phyloP scores from a whole-genome alignment of 1,284 basidiomycete species.

The Microbotryum scabiosae region DNA sequence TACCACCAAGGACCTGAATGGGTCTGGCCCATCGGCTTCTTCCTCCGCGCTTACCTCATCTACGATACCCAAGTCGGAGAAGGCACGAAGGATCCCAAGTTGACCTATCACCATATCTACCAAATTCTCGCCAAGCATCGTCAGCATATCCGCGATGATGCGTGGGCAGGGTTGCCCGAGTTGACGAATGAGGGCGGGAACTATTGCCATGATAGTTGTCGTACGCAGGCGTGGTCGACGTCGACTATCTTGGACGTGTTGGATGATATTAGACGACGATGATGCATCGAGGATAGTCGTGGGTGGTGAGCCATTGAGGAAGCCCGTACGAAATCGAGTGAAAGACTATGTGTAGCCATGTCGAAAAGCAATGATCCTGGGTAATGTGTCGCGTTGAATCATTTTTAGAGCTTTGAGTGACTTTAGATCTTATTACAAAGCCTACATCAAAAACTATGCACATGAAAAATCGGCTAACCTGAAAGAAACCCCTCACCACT shows the following conservation, averaged over 20 bases:
- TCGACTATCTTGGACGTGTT: conserved; percentile 80
- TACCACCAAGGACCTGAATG: conserved; percentile 51
- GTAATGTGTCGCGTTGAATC: too few relatives aligned
- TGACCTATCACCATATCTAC: conserved; percentile 71
- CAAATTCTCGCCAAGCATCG: conserved; percentile 60
- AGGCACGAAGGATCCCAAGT: conserved; percentile 60
- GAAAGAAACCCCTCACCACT: conserved; percentile 25
- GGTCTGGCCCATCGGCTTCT: conserved; percentile 53
- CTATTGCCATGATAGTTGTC: conserved; percentile 76
- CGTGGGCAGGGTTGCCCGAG: conserved; percentile 87
- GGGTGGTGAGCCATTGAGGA: too few relatives aligned
- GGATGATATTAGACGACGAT: conserved; percentile 49
- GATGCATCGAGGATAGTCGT: too few relatives aligned
- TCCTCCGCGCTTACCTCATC: conserved; percentile 80
- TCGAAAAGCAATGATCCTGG: too few relatives aligned
- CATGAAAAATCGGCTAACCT: too few relatives aligned
- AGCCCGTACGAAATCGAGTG: too few relatives aligned
- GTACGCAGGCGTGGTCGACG: conserved; percentile 86
- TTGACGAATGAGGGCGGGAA: conserved; percentile 54
- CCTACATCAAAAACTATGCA: too few relatives aligned
- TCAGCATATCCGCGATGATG: conserved; percentile 63
- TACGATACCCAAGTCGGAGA: conserved; percentile 61
- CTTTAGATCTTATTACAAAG: too few relatives aligned
- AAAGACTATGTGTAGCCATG: too few relatives aligned
- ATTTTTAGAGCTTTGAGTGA: too few relatives aligned